Evolutionary conservation across 2,329 filamentous ascomycete genomes (phyloP), one percentile per base, ranked within the genome.

Genomic region (Triangularia verruculosa): DNA sequence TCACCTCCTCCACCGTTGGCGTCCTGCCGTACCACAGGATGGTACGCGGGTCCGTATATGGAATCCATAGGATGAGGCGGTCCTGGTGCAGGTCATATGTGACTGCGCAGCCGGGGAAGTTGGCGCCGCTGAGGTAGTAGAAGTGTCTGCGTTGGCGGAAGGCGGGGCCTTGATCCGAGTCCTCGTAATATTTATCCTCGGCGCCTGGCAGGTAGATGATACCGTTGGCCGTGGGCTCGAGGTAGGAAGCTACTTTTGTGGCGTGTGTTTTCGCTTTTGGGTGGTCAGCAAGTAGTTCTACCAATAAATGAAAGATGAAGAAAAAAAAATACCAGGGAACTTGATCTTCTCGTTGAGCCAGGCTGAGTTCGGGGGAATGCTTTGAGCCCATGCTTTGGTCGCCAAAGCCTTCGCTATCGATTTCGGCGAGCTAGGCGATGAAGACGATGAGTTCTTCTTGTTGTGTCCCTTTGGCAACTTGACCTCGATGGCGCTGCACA

Each of bases 21-120:
- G 82, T 84, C 32, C 79, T 80, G 15, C 89, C 89, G 70, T 84
- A 85, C 82, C 84, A 92, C 57, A 91, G 83, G 11, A 84, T 79
- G 68, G 83, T 79, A 15, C 79, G 80, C 13, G 84, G 85, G 68
- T 90, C 85, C 67, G 88, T 85, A 69, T 86, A 84, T 1, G 90
- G 90, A 56, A 94, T 86, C 83, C 89, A 95, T 27, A 94, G 83
- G 4, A 83, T 86, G 62, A 95, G 82, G 22, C 79, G 77, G 73
- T 93, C 89, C 11, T 77, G 77, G 22, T 73, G 76, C 57, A 87
- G 80, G 65, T 87, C 83, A 69, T 86, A 87, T 1, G 85, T 87
- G 32, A 84, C 79, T 57, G 77, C 77, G 70, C 82, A 86, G 68
- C 82, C 81, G 1, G 82, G 76, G 65, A 86, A 82, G 73, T 86